A percentile compares a stretch with the other conserved stretches of the same genome.
These are phyloP conservation scores for Otatea glauca DNA, from an alignment of 176 grass and related monocot genomes.

Conservation along the genomic window DNA sequence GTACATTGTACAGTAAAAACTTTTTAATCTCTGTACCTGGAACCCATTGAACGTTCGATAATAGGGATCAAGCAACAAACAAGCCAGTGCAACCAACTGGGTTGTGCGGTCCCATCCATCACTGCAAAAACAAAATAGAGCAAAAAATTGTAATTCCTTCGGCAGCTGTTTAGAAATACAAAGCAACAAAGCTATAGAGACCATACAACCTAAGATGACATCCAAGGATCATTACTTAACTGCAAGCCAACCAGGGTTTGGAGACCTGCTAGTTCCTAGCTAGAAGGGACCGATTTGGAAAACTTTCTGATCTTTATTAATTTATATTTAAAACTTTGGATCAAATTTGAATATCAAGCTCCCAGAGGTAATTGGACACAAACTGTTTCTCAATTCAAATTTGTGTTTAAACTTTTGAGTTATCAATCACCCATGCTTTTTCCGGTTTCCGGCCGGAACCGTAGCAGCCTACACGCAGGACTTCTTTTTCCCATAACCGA, in stretches of 20 bases:
- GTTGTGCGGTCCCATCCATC: constrained; percentile 99
- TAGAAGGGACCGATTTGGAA: constrained; percentile 4
- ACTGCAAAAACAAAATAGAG: constrained; percentile 52
- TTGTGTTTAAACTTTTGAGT: not conserved
- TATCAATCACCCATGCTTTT: not conserved
- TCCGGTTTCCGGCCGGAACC: not conserved
- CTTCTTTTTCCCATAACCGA: not conserved
- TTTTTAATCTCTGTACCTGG: constrained; percentile 62
- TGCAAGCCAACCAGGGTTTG: constrained; percentile 7
- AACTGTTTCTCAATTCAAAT: constrained; percentile 1
- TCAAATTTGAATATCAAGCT: constrained; percentile 1
- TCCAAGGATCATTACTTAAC: constrained; percentile 12
- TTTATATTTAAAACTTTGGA: not conserved
- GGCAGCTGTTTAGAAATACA: constrained; percentile 30
- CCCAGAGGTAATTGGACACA: constrained; percentile 10
- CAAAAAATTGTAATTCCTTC: not conserved
- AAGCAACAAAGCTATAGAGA: constrained; percentile 35
- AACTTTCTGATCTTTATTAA: not conserved
- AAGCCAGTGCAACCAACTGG: constrained; percentile 86
- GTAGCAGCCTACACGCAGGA: not conserved
- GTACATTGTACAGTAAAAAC: not conserved
- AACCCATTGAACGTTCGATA: constrained; percentile 97
- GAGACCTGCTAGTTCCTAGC: not conserved
- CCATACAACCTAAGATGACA: constrained; percentile 26
- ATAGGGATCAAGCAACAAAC: constrained; percentile 91